Conservation (phyloP, 2,329 filamentous ascomycete species). For the Metarhizium guizhouense region DNA sequence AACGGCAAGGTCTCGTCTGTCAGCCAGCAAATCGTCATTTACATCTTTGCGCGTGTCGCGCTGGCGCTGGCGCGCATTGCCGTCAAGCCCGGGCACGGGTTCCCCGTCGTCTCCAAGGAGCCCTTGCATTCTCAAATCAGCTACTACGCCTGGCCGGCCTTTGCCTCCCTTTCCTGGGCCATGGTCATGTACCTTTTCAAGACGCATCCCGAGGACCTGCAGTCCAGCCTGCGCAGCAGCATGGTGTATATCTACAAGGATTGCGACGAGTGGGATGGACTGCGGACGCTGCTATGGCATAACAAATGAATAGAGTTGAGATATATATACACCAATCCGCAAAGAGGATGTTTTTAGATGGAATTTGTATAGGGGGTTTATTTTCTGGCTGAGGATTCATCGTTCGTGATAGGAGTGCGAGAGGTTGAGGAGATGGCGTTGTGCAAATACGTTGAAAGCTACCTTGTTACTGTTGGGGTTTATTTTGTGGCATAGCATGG, state of each 20-base stretch:
- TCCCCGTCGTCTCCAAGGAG: constrained; percentile 42
- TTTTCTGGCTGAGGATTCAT: too few species aligned
- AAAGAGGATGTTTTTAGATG: neutral
- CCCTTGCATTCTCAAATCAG: constrained; percentile 41
- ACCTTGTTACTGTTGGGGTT: too few species aligned
- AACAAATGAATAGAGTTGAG: constrained; percentile 47
- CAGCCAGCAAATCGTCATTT: constrained; percentile 96
- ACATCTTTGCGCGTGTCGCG: constrained; percentile 87
- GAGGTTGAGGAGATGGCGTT: too few species aligned
- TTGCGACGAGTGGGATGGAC: constrained; percentile 79
- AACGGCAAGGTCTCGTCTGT: constrained; percentile 65
- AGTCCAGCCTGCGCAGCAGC: constrained; percentile 83
- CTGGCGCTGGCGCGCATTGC: constrained; percentile 77
- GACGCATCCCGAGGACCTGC: constrained; percentile 83
- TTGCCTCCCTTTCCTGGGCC: constrained; percentile 86
- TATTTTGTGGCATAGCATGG: too few species aligned
- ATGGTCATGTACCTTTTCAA: constrained; percentile 93
- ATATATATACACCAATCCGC: neutral
- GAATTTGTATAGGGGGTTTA: too few species aligned
- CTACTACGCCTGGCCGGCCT: constrained; percentile 80
- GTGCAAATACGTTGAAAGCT: too few species aligned
- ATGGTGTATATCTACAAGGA: constrained; percentile 97
- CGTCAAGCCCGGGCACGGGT: constrained; percentile 53
- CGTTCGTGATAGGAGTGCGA: too few species aligned
- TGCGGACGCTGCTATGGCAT: constrained; percentile 78